Conservation (phyloP, 2,329 filamentous ascomycete species). For the Ophiostoma sp. region DNA sequence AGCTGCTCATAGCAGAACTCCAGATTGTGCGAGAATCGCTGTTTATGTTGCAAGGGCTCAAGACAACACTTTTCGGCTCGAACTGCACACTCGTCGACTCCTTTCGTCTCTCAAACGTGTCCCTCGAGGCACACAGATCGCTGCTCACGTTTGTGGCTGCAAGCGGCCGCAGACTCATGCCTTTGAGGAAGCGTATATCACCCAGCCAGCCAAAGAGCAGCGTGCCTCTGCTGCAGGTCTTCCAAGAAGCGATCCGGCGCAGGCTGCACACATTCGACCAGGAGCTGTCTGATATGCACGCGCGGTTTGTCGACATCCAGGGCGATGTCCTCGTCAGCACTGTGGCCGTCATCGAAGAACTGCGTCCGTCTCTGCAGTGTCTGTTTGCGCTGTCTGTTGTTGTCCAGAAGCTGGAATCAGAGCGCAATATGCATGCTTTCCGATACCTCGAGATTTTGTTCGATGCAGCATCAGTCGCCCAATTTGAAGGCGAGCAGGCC, state of each 20-base stretch:
- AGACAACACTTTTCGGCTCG: slow-evolving; percentile 62
- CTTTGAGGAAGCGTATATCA: slow-evolving; percentile 43
- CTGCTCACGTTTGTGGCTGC: slow-evolving; percentile 45
- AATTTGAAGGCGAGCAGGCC: slow-evolving; percentile 59
- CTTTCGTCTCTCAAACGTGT: slow-evolving; percentile 46
- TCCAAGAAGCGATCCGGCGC: slow-evolving; percentile 57
- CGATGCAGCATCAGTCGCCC: slow-evolving; percentile 61
- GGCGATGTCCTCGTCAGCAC: slow-evolving; percentile 60
- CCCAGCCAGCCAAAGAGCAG: slow-evolving; percentile 19
- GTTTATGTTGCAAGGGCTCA: slow-evolving; percentile 77
- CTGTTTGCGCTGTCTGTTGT: slow-evolving; percentile 58
- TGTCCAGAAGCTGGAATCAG: slow-evolving; percentile 50
- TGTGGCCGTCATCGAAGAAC: slow-evolving; percentile 53
- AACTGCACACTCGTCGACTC: slow-evolving; percentile 37
- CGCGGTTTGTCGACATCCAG: slow-evolving; percentile 45
- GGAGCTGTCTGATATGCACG: slow-evolving; percentile 55
- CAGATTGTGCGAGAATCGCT: slow-evolving; percentile 70
- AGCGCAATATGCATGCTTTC: slow-evolving; percentile 52
- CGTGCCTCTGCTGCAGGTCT: slow-evolving; percentile 62
- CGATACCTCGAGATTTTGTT: slow-evolving; percentile 75
- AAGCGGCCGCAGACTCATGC: slow-evolving; percentile 41
- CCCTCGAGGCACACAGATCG: slow-evolving; percentile 46
- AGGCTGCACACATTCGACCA: slow-evolving; percentile 55
- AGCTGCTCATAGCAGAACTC: slow-evolving; percentile 57
- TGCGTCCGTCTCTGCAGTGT: slow-evolving; percentile 49